Evolutionary conservation across 306 rosid genomes (phyloP).

Genomic region (Cucurbita maxima): DNA sequence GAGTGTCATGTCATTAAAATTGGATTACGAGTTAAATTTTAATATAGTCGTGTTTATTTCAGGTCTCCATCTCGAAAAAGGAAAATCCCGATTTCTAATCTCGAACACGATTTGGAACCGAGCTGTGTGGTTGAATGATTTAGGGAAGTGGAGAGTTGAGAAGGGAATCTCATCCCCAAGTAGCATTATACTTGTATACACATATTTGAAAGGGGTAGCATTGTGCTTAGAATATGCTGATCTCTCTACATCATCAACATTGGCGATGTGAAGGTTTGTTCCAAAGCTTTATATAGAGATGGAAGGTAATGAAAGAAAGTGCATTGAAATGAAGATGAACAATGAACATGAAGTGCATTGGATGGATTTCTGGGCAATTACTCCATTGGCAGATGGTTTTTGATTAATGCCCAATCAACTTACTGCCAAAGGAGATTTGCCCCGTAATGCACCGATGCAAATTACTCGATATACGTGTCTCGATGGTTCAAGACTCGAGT

Average conservation of each 20-base stretch:
- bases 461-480: too few relatives aligned
- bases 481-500: too few relatives aligned
- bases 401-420: neutral
- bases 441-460: slow-evolving; percentile 36
- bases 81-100: neutral
- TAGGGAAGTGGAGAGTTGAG: neutral
- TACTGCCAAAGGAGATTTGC: slow-evolving; percentile 74
- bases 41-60: neutral
- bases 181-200: neutral
- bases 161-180: neutral
- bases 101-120: neutral
- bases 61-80: neutral
- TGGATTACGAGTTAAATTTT: too few relatives aligned
- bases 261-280: neutral
- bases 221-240: slow-evolving; percentile 5
- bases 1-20: too few relatives aligned
- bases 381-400: slow-evolving; percentile 29
- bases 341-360: slow-evolving; percentile 4
- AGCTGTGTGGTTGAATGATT: neutral
- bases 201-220: neutral
- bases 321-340: neutral
- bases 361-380: slow-evolving; percentile 51
- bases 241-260: neutral
- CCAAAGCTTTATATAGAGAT: slow-evolving; percentile 11
- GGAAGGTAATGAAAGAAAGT: neutral